Evolutionary conservation across 805 yeast species (phyloP).

Genomic region (Alloascoidea africana): DNA sequence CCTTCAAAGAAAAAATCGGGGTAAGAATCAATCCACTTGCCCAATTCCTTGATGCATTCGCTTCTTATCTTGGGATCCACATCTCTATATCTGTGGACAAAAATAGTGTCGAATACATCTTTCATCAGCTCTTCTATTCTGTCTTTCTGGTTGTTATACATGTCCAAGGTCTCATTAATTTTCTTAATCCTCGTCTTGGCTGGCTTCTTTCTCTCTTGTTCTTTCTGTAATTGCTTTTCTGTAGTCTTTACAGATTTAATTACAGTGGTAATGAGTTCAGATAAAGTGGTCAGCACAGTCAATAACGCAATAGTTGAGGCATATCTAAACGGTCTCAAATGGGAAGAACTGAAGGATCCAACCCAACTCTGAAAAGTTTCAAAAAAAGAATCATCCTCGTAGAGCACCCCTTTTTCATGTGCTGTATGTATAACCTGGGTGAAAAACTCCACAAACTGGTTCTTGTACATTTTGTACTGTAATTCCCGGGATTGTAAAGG

Average conservation of each 20-base stretch:
- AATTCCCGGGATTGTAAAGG: constrained; percentile 43
- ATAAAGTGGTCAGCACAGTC: constrained; percentile 42
- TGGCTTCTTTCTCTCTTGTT: constrained; percentile 17
- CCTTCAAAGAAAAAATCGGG: constrained; percentile 64
- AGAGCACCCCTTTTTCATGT: constrained; percentile 34
- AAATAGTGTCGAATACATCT: constrained; percentile 52
- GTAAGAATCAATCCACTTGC: constrained; percentile 54
- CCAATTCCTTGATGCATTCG: constrained; percentile 47
- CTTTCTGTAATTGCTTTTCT: constrained; percentile 20
- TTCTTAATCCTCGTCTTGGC: constrained; percentile 15
- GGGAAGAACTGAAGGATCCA: constrained; percentile 52
- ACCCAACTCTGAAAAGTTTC: constrained; percentile 61
- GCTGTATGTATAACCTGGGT: constrained; percentile 26
- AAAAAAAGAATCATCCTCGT: constrained; percentile 24
- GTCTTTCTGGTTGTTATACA: constrained; percentile 34
- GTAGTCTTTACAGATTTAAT: constrained; percentile 22
- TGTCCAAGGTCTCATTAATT: constrained; percentile 26
- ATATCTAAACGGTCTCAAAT: constrained; percentile 55
- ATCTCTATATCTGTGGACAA: constrained; percentile 70
- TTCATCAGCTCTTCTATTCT: constrained; percentile 39
- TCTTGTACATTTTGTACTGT: constrained; percentile 31
- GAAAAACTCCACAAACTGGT: constrained; percentile 30
- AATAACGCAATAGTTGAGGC: constrained; percentile 47
- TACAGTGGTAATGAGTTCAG: constrained; percentile 27
- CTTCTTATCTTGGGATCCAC: constrained; percentile 56